Conservation (phyloP, 371 early-diverging fungal species). For the Rhizopus stolonifer region DNA sequence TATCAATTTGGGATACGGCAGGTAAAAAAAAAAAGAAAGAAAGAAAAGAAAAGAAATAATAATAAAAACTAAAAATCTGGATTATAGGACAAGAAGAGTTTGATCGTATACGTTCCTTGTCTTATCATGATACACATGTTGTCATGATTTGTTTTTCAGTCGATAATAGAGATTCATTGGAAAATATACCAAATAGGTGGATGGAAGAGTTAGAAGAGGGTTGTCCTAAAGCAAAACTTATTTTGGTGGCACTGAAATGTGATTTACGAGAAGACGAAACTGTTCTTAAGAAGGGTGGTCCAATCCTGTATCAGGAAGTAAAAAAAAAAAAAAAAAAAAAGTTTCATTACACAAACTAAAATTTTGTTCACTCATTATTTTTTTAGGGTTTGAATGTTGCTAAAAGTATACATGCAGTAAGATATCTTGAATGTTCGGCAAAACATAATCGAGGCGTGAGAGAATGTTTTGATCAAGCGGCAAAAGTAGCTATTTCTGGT, state of each 20-base stretch:
- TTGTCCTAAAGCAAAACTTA: constrained; percentile 45
- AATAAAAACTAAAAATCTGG: not conserved
- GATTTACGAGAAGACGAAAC: constrained; percentile 49
- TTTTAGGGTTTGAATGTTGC: constrained; percentile 46
- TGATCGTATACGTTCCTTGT: constrained; percentile 53
- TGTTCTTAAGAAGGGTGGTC: constrained; percentile 14
- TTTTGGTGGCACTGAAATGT: constrained; percentile 57
- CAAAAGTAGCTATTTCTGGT: constrained; percentile 48
- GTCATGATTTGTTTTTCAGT: constrained; percentile 61
- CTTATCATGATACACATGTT: constrained; percentile 56
- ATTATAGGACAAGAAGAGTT: constrained; percentile 67
- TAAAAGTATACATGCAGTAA: constrained; percentile 44
- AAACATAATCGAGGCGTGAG: constrained; percentile 54
- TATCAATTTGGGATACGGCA: constrained; percentile 93
- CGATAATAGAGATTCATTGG: constrained; percentile 54
- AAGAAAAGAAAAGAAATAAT: not conserved
- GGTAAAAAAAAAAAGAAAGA: constrained; percentile 50
- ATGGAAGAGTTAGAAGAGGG: constrained; percentile 46
- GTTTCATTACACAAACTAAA: not conserved
- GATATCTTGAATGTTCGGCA: constrained; percentile 57
- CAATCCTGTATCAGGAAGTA: constrained; percentile 53
- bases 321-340: not conserved
- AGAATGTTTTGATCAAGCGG: constrained; percentile 56
- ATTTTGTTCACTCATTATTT: not conserved
- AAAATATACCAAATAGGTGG: constrained; percentile 59